Conservation (phyloP, 1,284 basidiomycete species). For the Austropuccinia psidii region DNA sequence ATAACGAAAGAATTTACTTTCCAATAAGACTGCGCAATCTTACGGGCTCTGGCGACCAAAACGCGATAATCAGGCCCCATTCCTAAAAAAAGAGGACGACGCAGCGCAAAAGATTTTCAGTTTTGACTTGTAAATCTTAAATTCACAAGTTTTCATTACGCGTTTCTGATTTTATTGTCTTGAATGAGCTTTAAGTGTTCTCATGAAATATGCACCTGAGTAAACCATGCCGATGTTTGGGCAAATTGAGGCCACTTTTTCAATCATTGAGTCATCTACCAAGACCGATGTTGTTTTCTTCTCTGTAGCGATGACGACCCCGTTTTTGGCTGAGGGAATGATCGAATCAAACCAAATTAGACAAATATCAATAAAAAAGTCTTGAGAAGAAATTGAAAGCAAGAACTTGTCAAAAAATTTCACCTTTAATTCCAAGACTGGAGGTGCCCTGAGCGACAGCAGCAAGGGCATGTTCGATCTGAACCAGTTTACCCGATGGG, state of each 20-base stretch:
- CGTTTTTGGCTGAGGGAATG: slow-evolving; percentile 89
- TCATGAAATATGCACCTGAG: slow-evolving; percentile 50
- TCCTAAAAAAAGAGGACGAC: slow-evolving; percentile 51
- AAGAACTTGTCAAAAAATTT: slow-evolving; percentile 35
- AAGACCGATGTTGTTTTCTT: slow-evolving; percentile 97
- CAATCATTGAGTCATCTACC: slow-evolving; percentile 93
- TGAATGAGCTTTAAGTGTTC: background rate
- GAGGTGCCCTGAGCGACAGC: slow-evolving; percentile 95
- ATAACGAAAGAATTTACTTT: slow-evolving; percentile 51
- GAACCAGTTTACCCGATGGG: slow-evolving; percentile 83
- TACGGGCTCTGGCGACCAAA: slow-evolving; percentile 83
- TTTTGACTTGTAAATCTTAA: background rate
- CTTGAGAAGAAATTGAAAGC: slow-evolving; percentile 9
- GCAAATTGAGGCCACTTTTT: slow-evolving; percentile 92
- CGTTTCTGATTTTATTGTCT: background rate
- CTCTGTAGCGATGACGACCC: slow-evolving; percentile 97
- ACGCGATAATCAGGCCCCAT: slow-evolving; percentile 99
- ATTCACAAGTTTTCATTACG: background rate
- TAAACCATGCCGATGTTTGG: slow-evolving; percentile 99
- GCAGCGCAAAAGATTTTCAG: background rate
- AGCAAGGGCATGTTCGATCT: slow-evolving; percentile 98
- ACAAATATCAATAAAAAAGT: background rate
- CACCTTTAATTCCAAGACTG: slow-evolving; percentile 96
- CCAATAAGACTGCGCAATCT: slow-evolving; percentile 98
- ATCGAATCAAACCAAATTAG: background rate